phyloP scores from a whole-genome alignment of 2,329 filamentous ascomycete genomes.

The Neocucurbitaria cava region DNA sequence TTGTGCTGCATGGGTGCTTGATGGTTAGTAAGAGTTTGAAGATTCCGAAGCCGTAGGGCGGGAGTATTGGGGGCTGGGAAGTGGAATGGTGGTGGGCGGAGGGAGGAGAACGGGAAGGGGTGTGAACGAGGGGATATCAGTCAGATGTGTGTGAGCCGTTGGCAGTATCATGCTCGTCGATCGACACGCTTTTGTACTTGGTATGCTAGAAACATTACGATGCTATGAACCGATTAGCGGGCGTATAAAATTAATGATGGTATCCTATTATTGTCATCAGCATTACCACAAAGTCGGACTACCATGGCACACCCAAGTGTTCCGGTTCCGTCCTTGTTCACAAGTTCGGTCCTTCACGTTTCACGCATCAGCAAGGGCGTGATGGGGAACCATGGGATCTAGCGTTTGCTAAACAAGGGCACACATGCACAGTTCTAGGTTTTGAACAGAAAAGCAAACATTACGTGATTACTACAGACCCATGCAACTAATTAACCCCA shows the following conservation, averaged over 20 bases:
- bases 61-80: not conserved
- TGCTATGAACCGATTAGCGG: slow-evolving; percentile 11
- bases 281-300: no score
- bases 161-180: not conserved
- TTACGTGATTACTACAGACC: not conserved
- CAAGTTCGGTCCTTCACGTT: no score
- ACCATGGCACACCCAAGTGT: no score
- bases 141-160: not conserved
- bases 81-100: no score
- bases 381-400: no score
- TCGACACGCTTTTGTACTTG: not conserved
- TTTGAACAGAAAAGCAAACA: not conserved
- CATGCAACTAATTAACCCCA: slow-evolving; percentile 6
- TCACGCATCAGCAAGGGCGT: no score
- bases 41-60: slow-evolving; percentile 78
- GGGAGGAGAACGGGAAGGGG: not conserved
- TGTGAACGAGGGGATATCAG: not conserved
- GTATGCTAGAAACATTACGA: not conserved
- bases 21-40: slow-evolving; percentile 97
- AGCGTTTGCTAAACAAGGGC: not conserved
- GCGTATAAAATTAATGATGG: slow-evolving; percentile 10
- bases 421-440: not conserved
- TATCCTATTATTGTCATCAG: slow-evolving; percentile 12
- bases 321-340: no score
- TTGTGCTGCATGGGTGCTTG: slow-evolving; percentile 85